Evolutionary conservation across 1,284 basidiomycete genomes (phyloP), one percentile per base, ranked within the genome.

Genomic region (Dichomitus squalens): DNA sequence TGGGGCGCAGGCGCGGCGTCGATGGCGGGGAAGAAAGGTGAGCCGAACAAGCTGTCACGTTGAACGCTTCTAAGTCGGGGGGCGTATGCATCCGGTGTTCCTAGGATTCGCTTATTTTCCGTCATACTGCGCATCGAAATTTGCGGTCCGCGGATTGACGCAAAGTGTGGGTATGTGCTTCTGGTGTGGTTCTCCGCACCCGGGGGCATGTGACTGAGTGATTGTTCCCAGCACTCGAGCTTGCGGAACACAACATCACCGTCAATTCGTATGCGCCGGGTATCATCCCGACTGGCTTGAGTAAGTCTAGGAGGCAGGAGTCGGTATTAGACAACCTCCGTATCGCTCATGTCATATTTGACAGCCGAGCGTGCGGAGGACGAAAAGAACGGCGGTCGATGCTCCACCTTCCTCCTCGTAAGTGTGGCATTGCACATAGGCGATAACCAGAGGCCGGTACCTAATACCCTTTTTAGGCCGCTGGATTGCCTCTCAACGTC

Each of bases 121-220:
- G 2, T 63, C 64, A 0, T 72, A 70, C 50, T 58, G 63, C 53
- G 59, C 59, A 4, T 71, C 70, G 3, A 76, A 75, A 55, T 74
- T 72, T 46, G 73, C 72, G 14, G 68, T 73, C 11, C 60, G 72
- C 20, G 70, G 70, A 1, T 44, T 75, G 18, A 73, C 72, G 27
- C 73, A 75, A 54, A 52, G 63, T 20, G 68, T 67, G 33, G 62
- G 69, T 70, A 46, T 16, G 64, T 52, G 27, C 11, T 6, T 31
- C 11, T 31, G 29, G 11, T 6, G 5, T 31, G 29, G 29, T 31
- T 11, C 6, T 31, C 29, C 11, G 29, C 29, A 31, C n/a, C n/a
- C n/a, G n/a, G n/a, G n/a, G n/a, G n/a, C 11, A 31, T 31, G 29
- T 31, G 6, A 31, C 6, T 5, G 29, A 6, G 29, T 31, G 6